Evolutionary conservation across 2,329 filamentous ascomycete species (phyloP), one percentile per base, ranked within the genome.

Genomic region (Geosmithia putterillii): DNA sequence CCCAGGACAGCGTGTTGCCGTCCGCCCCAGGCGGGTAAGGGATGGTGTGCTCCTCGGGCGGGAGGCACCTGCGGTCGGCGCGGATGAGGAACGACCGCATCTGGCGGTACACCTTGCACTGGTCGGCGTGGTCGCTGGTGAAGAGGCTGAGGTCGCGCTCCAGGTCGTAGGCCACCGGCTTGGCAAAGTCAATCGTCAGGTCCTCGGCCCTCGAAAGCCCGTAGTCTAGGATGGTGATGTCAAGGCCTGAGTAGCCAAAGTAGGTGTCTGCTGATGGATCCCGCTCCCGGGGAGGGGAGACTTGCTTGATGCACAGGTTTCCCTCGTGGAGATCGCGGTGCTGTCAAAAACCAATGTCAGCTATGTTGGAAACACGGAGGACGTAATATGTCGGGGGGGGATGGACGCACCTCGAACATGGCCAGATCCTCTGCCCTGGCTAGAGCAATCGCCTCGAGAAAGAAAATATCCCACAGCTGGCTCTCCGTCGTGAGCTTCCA

Each of bases 271-370:
- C 54, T 14, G 52, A 52, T 38, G 57, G 48, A 4, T 57, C 55
- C 28, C 56, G 57, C 2, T 59, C 51, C 8, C 52, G 52, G 1
- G 65, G 52, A 3, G 63, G 51, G 3, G 60, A 54, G 1, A 62
- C 58, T 42, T 65, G 67, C 3, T 69, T 66, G 40, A 81, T 66
- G 48, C 78, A 81, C 15, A 82, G 57, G 49, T 82, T 81, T 4
- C 77, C 77, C 48, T 82, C 77, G 50, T 82, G 78, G 4, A 82
- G 63, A 51, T 82, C 78, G 6, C 78, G 73, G 51, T 82, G 78
- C 74, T 79, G 28, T 32, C 6, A n/a, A n/a, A n/a, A n/a, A 47
- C 6, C 23, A 7, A 3, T 7, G 43, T 54, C 44, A 54, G 52
- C 23, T 37, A 40, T 38, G 4, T 38, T 28, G 20, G 3, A 14